Conservation (phyloP, 2,329 filamentous ascomycete genomes). For the Cercospora beticola region DNA sequence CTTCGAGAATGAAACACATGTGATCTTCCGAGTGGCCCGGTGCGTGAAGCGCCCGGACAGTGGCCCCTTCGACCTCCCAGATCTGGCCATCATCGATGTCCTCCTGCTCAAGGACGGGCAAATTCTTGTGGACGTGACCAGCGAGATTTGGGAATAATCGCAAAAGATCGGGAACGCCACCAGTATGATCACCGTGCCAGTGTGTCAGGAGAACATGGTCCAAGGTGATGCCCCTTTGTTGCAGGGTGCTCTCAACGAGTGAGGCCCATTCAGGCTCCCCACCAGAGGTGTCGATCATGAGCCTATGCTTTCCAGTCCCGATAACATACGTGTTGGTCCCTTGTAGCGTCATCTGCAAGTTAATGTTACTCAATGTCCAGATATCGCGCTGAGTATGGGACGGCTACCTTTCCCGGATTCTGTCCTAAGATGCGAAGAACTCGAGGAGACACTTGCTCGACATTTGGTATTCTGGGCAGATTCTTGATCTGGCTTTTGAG, state of each 20-base stretch:
- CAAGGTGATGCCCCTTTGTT: conserved; percentile 34
- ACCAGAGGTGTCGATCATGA: conserved; percentile 43
- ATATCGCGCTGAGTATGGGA: background rate
- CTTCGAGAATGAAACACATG: conserved; percentile 40
- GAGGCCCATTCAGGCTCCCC: conserved; percentile 39
- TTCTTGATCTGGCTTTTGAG: conserved; percentile 24
- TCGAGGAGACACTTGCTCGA: conserved; percentile 26
- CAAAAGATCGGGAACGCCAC: conserved; percentile 45
- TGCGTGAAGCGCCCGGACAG: conserved; percentile 39
- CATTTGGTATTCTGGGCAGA: conserved; percentile 21
- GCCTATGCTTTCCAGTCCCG: conserved; percentile 38
- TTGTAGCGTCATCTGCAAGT: conserved; percentile 39
- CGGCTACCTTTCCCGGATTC: conserved; percentile 28
- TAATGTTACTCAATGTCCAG: background rate
- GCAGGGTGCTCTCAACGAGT: conserved; percentile 39
- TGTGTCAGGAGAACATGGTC: conserved; percentile 48
- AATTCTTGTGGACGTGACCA: conserved; percentile 41
- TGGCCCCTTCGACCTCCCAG: conserved; percentile 44
- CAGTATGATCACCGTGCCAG: conserved; percentile 49
- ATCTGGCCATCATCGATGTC: conserved; percentile 42
- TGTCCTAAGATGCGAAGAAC: conserved; percentile 30
- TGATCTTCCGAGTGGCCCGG: conserved; percentile 41
- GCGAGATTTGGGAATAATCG: conserved; percentile 34
- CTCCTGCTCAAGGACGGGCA: conserved; percentile 35
- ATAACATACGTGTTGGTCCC: conserved; percentile 46